Conservation (phyloP, 495 filamentous ascomycete genomes). For the Lichenothelia convexa region DNA sequence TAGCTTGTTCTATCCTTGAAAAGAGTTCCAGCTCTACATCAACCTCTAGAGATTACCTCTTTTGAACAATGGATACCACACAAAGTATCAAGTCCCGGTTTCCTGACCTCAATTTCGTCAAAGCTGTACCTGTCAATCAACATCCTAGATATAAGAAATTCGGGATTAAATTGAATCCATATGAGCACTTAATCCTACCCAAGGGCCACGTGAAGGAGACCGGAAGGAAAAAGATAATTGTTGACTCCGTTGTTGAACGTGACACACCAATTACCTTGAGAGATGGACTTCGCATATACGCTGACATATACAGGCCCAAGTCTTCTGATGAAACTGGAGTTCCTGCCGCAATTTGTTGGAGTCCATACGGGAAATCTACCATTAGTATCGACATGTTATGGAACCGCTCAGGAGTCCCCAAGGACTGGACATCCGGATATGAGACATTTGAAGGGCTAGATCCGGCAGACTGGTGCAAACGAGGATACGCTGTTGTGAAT, state of each 20-base stretch:
- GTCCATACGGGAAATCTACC: background rate
- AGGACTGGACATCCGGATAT: slow-evolving; percentile 12
- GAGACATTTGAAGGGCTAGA: slow-evolving; percentile 31
- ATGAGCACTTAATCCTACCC: background rate
- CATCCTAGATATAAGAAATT: background rate
- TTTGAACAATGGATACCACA: background rate
- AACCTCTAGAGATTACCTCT: background rate
- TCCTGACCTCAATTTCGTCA: background rate
- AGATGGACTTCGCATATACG: background rate
- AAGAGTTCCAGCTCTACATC: background rate
- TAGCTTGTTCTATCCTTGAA: background rate
- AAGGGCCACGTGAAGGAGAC: background rate
- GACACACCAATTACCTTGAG: background rate
- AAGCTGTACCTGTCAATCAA: background rate
- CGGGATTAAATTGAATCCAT: background rate
- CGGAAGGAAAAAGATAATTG: background rate
- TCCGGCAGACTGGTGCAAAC: slow-evolving; percentile 22
- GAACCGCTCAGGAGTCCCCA: slow-evolving; percentile 11
- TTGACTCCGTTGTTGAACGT: background rate
- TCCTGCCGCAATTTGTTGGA: background rate
- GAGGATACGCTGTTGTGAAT: slow-evolving; percentile 28
- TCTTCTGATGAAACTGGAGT: background rate
- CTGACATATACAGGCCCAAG: background rate
- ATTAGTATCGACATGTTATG: slow-evolving; percentile 5
- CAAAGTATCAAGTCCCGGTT: background rate